Percentiles rank a stretch among this genome's conserved stretches.
Evolutionary conservation across 2,329 filamentous ascomycete species (phyloP).

Genomic region (Fusarium transvaalense): DNA sequence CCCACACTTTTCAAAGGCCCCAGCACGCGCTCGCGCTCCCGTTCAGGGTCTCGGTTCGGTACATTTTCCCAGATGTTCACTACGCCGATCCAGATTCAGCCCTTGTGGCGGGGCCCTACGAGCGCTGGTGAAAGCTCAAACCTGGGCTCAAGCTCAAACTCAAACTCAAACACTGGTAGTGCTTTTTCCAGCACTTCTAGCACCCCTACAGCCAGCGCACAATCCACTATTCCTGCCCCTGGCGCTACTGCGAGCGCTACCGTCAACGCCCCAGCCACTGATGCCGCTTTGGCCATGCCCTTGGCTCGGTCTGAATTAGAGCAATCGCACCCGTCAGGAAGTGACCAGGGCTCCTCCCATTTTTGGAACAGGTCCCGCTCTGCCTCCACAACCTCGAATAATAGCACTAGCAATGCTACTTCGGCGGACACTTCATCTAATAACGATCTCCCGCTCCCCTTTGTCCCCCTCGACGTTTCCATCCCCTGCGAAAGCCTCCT

Average conservation of each 20-base stretch:
- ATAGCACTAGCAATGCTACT: slow-evolving; percentile 46
- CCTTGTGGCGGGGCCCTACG: slow-evolving; percentile 45
- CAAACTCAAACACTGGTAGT: slow-evolving; percentile 21
- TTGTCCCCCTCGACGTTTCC: slow-evolving; percentile 65
- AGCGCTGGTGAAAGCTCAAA: slow-evolving; percentile 4
- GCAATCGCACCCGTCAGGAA: slow-evolving; percentile 34
- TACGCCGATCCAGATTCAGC: slow-evolving; percentile 42
- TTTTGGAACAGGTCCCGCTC: slow-evolving; percentile 48
- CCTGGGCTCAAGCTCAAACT: slow-evolving; percentile 9
- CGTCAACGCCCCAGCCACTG: slow-evolving; percentile 40
- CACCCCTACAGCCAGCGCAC: slow-evolving; percentile 33
- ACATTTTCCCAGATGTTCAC: slow-evolving; percentile 47
- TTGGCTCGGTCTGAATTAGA: slow-evolving; percentile 33
- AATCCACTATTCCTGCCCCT: slow-evolving; percentile 30
- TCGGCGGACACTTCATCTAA: slow-evolving; percentile 42
- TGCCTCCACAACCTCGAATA: slow-evolving; percentile 45
- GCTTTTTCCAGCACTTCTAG: slow-evolving; percentile 31
- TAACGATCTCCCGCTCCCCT: slow-evolving; percentile 54
- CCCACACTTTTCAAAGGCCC: slow-evolving; percentile 47
- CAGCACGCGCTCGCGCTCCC: slow-evolving; percentile 49
- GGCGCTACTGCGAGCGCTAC: slow-evolving; percentile 35
- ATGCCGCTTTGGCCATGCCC: slow-evolving; percentile 28
- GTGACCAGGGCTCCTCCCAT: slow-evolving; percentile 42
- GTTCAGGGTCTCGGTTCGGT: slow-evolving; percentile 36
- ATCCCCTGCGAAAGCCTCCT: slow-evolving; percentile 69